phyloP scores from a whole-genome alignment of 2,329 filamentous ascomycete species.

The Penicillium rolfsii region DNA sequence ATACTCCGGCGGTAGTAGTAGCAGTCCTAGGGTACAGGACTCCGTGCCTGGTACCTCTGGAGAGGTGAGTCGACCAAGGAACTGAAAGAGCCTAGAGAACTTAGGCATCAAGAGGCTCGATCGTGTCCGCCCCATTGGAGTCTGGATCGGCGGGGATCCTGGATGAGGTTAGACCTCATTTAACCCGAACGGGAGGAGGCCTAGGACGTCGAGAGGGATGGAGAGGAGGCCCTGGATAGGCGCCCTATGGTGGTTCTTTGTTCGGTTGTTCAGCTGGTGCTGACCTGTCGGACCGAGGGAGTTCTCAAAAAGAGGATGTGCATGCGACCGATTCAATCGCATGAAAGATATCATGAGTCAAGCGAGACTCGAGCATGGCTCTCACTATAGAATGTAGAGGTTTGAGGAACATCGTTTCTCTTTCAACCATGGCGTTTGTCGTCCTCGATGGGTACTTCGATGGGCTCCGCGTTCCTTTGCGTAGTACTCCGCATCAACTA shows the following conservation, averaged over 20 bases:
- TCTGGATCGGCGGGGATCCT: constrained; percentile 28
- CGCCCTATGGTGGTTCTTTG: not conserved
- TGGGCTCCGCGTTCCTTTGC: not conserved
- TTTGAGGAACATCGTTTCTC: not conserved
- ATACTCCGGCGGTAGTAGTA: not conserved
- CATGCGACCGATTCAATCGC: not conserved
- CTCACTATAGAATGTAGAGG: not conserved
- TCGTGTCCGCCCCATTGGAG: constrained; percentile 23
- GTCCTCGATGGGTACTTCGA: not conserved
- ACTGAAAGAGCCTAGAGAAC: not conserved
- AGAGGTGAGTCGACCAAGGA: not conserved
- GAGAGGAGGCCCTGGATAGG: constrained; percentile 4
- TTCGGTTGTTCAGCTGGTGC: constrained; percentile 6
- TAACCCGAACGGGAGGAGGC: not conserved
- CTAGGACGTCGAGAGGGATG: too few relatives aligned
- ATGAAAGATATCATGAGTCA: not conserved
- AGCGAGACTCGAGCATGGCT: not conserved
- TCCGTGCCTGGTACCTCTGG: too few relatives aligned
- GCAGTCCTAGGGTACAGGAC: too few relatives aligned
- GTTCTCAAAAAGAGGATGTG: not conserved
- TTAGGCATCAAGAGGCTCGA: constrained; percentile 24
- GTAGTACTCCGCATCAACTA: not conserved
- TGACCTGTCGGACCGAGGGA: constrained; percentile 7
- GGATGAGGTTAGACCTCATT: not conserved
- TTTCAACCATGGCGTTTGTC: not conserved